Evolutionary conservation across 2,329 filamentous ascomycete species (phyloP).

Genomic region (Botryotinia calthae): DNA sequence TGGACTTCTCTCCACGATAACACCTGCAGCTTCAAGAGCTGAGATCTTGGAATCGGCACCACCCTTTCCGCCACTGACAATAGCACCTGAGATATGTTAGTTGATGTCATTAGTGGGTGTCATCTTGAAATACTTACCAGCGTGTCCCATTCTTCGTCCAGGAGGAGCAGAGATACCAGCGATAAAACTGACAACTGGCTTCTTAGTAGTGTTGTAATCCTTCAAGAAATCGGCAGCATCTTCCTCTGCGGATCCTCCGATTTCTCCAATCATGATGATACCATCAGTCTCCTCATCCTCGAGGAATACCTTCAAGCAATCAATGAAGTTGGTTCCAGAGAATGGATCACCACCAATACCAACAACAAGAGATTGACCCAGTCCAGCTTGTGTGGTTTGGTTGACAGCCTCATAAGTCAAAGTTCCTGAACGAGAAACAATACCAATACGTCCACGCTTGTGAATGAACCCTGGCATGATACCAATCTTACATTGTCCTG

Average conservation of each 20-base stretch:
- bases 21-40: constrained; percentile 88
- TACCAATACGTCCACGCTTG: constrained; percentile 97
- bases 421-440: constrained; percentile 96
- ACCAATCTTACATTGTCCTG: constrained; percentile 98
- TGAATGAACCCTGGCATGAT: constrained; percentile 99
- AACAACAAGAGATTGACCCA: constrained; percentile 96
- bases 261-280: constrained; percentile 99
- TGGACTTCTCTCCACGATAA: constrained; percentile 93
- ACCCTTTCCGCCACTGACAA: constrained; percentile 95
- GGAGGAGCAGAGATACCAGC: constrained; percentile 97
- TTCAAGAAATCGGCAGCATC: constrained; percentile 96
- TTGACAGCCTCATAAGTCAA: constrained; percentile 99
- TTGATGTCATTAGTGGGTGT: neutral
- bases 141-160: constrained; percentile 96
- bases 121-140: constrained; percentile 53
- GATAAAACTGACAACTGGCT: constrained; percentile 97
- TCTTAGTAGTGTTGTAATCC: constrained; percentile 85
- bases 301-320: constrained; percentile 96
- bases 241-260: constrained; percentile 95
- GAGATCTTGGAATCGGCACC: constrained; percentile 98
- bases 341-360: constrained; percentile 99
- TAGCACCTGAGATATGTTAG: constrained; percentile 56
- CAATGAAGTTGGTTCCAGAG: constrained; percentile 99
- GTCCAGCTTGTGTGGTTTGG: constrained; percentile 95
- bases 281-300: constrained; percentile 95